These are phyloP conservation scores for Globisporangium canariense DNA, from an alignment of 352 stramenopile species.

Conservation along the genomic window DNA sequence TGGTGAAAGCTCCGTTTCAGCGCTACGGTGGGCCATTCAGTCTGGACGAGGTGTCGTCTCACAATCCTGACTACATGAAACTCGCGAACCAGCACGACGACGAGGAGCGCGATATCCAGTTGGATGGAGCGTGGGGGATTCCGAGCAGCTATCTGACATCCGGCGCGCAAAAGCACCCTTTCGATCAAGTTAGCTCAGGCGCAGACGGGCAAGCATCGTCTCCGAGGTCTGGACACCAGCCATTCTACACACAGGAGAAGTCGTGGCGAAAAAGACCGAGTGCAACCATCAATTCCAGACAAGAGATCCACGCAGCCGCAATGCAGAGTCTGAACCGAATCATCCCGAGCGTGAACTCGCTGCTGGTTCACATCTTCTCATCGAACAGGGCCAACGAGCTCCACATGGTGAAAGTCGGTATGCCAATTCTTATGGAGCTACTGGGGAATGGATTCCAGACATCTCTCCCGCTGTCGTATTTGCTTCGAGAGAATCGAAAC, in stretches of 20 bases:
- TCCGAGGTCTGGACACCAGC: slow-evolving; percentile 16
- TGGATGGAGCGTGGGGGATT: slow-evolving; percentile 7
- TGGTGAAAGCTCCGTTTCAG: slow-evolving; percentile 64
- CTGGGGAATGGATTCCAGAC: slow-evolving; percentile 73
- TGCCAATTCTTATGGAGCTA: slow-evolving; percentile 68
- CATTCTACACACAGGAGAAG: slow-evolving; percentile 22
- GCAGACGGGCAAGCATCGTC: neutral
- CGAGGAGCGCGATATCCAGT: slow-evolving; percentile 18
- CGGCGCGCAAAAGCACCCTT: neutral
- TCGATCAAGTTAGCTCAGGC: neutral
- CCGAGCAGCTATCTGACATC: neutral
- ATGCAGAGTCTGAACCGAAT: slow-evolving; percentile 66
- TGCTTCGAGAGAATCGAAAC: slow-evolving; percentile 69
- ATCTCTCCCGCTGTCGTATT: slow-evolving; percentile 56
- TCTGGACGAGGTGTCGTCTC: slow-evolving; percentile 48
- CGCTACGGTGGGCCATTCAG: slow-evolving; percentile 58
- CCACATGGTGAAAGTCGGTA: slow-evolving; percentile 45
- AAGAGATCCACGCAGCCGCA: slow-evolving; percentile 29
- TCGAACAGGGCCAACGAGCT: slow-evolving; percentile 56
- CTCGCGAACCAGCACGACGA: slow-evolving; percentile 14
- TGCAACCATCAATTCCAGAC: slow-evolving; percentile 13
- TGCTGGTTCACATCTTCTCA: slow-evolving; percentile 64
- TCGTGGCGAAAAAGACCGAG: slow-evolving; percentile 28
- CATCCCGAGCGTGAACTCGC: slow-evolving; percentile 45
- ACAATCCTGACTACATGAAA: slow-evolving; percentile 45